Evolutionary conservation across 1,139 yeast species (phyloP).

Genomic region (Suhomyces chickasaworum): DNA sequence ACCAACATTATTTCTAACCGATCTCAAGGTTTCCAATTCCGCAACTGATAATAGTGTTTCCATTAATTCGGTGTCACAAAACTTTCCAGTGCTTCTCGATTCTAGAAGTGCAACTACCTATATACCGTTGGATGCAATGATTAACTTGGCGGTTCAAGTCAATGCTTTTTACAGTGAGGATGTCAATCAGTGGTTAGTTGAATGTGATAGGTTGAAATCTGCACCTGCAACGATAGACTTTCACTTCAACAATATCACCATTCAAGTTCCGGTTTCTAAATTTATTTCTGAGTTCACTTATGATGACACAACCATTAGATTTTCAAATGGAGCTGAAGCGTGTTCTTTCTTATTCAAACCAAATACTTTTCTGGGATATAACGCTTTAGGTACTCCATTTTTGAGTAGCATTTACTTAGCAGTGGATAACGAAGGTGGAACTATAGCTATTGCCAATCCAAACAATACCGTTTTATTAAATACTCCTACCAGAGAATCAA

Average conservation of each 20-base stretch:
- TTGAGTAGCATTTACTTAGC: constrained; percentile 60
- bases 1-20: constrained; percentile 62
- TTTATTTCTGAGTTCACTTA: constrained; percentile 45
- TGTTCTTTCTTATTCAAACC: constrained; percentile 63
- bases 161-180: constrained; percentile 65
- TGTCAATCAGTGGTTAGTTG: constrained; percentile 63
- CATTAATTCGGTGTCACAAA: constrained; percentile 29
- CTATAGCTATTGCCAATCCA: constrained; percentile 59
- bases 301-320: constrained; percentile 37
- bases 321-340: constrained; percentile 58
- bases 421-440: constrained; percentile 62
- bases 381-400: constrained; percentile 64
- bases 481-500: constrained; percentile 1
- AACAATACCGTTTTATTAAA: constrained; percentile 19
- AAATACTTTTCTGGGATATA: constrained; percentile 51
- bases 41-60: constrained; percentile 37
- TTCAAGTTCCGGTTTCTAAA: constrained; percentile 56
- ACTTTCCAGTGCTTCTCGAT: constrained; percentile 64
- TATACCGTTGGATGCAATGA: constrained; percentile 60
- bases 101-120: constrained; percentile 54
- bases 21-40: constrained; percentile 51
- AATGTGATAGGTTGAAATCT: constrained; percentile 49
- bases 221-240: constrained; percentile 57
- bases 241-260: constrained; percentile 52
- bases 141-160: constrained; percentile 71